A percentile compares a stretch with the other conserved stretches of the same genome.
Evolutionary conservation across 257 asterid species (phyloP).

Genomic region (Solanum piurae): DNA sequence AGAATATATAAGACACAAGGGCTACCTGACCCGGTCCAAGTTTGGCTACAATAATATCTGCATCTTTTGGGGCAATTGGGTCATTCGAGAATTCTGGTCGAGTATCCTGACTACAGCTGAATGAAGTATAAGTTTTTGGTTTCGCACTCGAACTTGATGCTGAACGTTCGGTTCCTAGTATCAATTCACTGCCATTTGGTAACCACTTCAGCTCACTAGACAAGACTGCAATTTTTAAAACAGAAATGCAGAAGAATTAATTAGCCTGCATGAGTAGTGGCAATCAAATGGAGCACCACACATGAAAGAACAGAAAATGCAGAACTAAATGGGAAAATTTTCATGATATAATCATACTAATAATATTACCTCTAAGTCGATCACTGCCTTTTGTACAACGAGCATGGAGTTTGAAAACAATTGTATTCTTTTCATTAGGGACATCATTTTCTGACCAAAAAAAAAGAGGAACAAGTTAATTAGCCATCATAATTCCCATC

Average conservation of each 20-base stretch:
- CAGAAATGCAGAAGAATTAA: background rate
- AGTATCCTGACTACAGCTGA: constrained; percentile 62
- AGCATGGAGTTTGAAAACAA: constrained; percentile 73
- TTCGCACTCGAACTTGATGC: constrained; percentile 31
- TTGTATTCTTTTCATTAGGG: constrained; percentile 75
- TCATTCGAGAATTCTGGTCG: constrained; percentile 40
- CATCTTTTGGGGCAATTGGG: constrained; percentile 48
- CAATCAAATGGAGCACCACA: background rate
- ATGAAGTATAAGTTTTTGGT: constrained; percentile 66
- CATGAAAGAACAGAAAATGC: background rate
- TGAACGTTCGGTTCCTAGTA: constrained; percentile 23
- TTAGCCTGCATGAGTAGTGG: background rate
- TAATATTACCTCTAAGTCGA: constrained; percentile 44
- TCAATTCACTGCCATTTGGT: constrained; percentile 74
- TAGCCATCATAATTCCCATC: constrained; percentile 17
- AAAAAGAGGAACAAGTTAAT: background rate
- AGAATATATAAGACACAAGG: background rate
- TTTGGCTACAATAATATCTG: constrained; percentile 54
- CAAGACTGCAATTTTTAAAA: constrained; percentile 30
- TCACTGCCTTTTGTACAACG: constrained; percentile 41
- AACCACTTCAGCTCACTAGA: constrained; percentile 72
- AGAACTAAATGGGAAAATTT: background rate
- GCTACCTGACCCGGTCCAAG: constrained; percentile 93
- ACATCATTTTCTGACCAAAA: constrained; percentile 57
- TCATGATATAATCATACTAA: background rate